Base-by-base conservation (phyloP, 2,329 filamentous ascomycete genomes). In the Hypoxylon sp. region DNA sequence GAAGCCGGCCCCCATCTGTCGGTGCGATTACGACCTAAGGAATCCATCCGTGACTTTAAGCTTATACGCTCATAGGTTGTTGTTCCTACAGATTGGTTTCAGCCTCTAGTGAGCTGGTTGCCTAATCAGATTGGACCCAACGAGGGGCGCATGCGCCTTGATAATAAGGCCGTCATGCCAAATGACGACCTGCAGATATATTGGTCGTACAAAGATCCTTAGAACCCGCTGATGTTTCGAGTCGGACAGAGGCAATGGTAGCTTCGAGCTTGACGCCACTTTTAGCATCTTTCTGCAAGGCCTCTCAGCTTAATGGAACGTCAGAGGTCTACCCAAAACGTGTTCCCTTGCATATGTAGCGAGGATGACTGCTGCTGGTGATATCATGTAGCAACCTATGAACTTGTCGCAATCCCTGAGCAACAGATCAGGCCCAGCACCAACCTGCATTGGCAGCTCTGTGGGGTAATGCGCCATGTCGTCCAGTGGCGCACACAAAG, bases 401-500 rank as follows among this genome's bases (percentile, higher is more conserved):
- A 70, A 42, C 55, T 62, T 55, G 48, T 29, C 37, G 46, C 52
- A 61, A 65, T 63, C 65, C 60, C 62, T 59, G 67, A 66, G 63
- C 60, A 54, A 67, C 59, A 67, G 68, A 67, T 71, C 72, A 71
- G 63, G 70, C 65, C 67, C 55, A 70, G 58, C 63, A 61, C 68
- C 65, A 71, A 70, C 71, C 62, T 69, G 72, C 72, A 73, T 73
- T 70, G 73, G 67, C 61, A 72, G 62, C 61, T 73, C 70, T 74
- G 74, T 75, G 73, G 73, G 72, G 73, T 75, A 74, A 67, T 67
- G 67, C 63, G 68, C 62, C 68, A 65, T 62, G 51, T 56, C 17
- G 37, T 57, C 52, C 48, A 50, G 56, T 62, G 66, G 60, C 65
- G 60, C 51, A 65, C 65, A 65, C 51, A 47, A 54, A 60, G 47